Percentiles rank a stretch among this genome's conserved stretches.
Conservation (phyloP, 1,139 yeast genomes). For the Diutina mesorugosa region DNA sequence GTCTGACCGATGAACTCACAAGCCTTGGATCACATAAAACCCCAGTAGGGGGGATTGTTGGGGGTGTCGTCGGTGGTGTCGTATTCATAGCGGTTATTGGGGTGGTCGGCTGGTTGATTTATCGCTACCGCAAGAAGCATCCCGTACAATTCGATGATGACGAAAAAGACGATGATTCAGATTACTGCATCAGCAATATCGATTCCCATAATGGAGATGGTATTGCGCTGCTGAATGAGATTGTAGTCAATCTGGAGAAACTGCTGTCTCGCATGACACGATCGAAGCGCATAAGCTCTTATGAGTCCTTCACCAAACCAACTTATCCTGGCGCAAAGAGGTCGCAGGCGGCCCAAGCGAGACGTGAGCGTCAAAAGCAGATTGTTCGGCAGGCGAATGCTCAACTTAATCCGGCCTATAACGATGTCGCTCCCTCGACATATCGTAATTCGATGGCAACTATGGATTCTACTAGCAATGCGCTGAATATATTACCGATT, state of each 20-base stretch:
- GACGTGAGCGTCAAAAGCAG: constrained; percentile 4
- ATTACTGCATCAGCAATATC: not conserved
- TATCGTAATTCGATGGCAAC: constrained; percentile 40
- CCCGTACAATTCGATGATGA: constrained; percentile 2
- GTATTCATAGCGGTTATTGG: constrained; percentile 22
- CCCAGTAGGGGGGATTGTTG: constrained; percentile 54
- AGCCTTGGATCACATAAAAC: constrained; percentile 30
- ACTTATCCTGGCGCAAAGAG: constrained; percentile 11
- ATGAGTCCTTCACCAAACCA: constrained; percentile 26
- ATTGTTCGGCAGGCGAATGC: constrained; percentile 3
- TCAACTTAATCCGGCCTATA: not conserved
- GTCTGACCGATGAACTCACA: constrained; percentile 13
- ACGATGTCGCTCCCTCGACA: constrained; percentile 11
- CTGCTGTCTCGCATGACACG: constrained; percentile 5
- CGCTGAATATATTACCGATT: constrained; percentile 83
- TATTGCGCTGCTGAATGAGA: not conserved
- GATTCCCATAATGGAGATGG: constrained; percentile 2
- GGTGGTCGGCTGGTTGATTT: constrained; percentile 19
- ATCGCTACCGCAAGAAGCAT: constrained; percentile 11
- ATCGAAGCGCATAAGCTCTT: constrained; percentile 22
- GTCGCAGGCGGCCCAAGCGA: constrained; percentile 4
- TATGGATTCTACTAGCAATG: constrained; percentile 54
- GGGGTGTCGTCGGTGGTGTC: constrained; percentile 19
- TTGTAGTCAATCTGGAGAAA: not conserved
- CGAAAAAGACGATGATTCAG: not conserved